Evolutionary conservation across 2,329 filamentous ascomycete genomes (phyloP).

Genomic region (Aspergillus felis): DNA sequence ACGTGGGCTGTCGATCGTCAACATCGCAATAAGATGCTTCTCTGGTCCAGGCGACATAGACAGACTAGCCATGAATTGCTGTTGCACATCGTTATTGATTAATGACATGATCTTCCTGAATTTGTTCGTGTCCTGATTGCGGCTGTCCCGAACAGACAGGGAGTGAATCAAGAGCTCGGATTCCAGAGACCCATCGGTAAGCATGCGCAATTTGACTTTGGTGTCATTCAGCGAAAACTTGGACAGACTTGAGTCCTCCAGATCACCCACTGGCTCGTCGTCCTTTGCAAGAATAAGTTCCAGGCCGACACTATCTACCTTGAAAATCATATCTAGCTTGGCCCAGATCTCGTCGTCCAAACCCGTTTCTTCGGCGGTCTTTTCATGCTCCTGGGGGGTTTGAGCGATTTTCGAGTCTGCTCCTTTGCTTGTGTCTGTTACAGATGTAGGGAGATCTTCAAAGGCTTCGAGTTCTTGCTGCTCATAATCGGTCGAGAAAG

Average conservation of each 20-base stretch:
- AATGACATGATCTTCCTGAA: constrained; percentile 98
- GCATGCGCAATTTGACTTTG: constrained; percentile 84
- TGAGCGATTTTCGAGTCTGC: constrained; percentile 48
- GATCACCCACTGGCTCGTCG: constrained; percentile 70
- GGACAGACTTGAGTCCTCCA: constrained; percentile 78
- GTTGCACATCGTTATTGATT: constrained; percentile 83
- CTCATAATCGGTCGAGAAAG: constrained; percentile 72
- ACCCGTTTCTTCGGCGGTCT: constrained; percentile 67
- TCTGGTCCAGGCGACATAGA: constrained; percentile 85
- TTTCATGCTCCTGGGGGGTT: constrained; percentile 46
- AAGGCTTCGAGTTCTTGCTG: constrained; percentile 70
- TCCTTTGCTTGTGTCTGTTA: constrained; percentile 48
- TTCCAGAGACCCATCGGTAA: constrained; percentile 86
- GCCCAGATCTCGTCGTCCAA: constrained; percentile 74
- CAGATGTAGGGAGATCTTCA: constrained; percentile 63
- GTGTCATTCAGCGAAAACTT: constrained; percentile 94
- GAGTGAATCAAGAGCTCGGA: constrained; percentile 90
- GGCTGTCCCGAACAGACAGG: constrained; percentile 90
- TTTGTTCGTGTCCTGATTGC: constrained; percentile 85
- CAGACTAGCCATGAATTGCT: constrained; percentile 97
- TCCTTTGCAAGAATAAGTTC: constrained; percentile 78
- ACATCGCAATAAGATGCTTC: constrained; percentile 78
- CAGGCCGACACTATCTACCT: constrained; percentile 79
- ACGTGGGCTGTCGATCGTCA: constrained; percentile 90
- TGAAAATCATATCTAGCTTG: constrained; percentile 87